These are phyloP conservation scores for Botrytis squamosa DNA, from an alignment of 2,329 filamentous ascomycete genomes.

Conservation along the genomic window DNA sequence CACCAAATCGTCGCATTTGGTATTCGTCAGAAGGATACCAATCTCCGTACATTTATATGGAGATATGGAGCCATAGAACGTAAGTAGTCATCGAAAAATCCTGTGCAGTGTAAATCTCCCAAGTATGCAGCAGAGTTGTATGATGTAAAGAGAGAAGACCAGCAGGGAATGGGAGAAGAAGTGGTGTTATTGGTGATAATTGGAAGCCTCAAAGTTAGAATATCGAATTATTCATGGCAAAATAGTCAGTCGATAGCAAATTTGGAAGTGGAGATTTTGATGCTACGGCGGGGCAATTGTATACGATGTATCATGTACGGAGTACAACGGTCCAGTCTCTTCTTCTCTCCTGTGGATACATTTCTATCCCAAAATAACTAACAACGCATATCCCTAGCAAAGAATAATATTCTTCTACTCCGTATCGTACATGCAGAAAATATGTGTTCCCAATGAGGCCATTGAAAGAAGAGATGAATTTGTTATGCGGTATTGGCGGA, in stretches of 20 bases:
- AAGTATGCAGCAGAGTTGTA: not conserved
- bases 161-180: not conserved
- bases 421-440: not conserved
- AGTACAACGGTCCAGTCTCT: conserved; percentile 1
- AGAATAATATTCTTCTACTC: not conserved
- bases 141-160: not conserved
- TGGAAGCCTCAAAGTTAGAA: not conserved
- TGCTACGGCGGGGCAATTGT: not conserved
- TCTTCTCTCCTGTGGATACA: not conserved
- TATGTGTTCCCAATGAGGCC: not conserved
- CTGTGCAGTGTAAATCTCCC: not conserved
- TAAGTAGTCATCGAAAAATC: not conserved
- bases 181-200: not conserved
- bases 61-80: not conserved
- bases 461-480: not conserved
- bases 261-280: not conserved
- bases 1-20: not conserved
- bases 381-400: not conserved
- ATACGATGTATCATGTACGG: not conserved
- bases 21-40: not conserved
- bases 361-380: not conserved
- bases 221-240: not conserved
- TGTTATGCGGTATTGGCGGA: not conserved
- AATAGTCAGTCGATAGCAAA: not conserved
- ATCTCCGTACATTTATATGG: not conserved